These are phyloP conservation scores for Calonectria naviculata DNA, from an alignment of 2,329 filamentous ascomycete species.

Conservation along the genomic window DNA sequence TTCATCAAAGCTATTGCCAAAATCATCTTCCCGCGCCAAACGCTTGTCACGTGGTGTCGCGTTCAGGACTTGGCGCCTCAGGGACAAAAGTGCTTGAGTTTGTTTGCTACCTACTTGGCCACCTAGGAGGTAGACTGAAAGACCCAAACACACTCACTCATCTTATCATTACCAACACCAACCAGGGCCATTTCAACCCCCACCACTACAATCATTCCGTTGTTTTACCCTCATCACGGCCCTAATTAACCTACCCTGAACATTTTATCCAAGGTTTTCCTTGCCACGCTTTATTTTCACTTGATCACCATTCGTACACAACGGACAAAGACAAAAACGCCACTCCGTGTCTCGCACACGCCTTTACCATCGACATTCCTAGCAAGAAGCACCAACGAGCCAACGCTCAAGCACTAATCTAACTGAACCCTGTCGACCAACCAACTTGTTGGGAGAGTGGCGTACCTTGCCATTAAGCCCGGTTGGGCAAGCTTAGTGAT, in stretches of 20 bases:
- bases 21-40: not conserved
- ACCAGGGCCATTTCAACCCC: not conserved
- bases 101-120: not conserved
- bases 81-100: not conserved
- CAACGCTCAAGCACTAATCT: not conserved
- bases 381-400: not conserved
- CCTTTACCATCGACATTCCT: not conserved
- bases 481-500: not conserved
- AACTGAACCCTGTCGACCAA: not conserved
- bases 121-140: not conserved
- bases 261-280: not conserved
- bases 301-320: not conserved
- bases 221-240: not conserved
- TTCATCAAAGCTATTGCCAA: not conserved
- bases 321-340: conserved; percentile 3
- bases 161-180: not conserved
- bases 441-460: not conserved
- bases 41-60: not conserved
- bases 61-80: not conserved
- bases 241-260: not conserved
- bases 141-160: not conserved
- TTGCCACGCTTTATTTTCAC: not conserved
- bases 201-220: not conserved
- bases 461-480: not conserved
- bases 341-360: not conserved